These are phyloP conservation scores for Malus hybrid DNA, from an alignment of 331 rosid genomes.

Conservation along the genomic window DNA sequence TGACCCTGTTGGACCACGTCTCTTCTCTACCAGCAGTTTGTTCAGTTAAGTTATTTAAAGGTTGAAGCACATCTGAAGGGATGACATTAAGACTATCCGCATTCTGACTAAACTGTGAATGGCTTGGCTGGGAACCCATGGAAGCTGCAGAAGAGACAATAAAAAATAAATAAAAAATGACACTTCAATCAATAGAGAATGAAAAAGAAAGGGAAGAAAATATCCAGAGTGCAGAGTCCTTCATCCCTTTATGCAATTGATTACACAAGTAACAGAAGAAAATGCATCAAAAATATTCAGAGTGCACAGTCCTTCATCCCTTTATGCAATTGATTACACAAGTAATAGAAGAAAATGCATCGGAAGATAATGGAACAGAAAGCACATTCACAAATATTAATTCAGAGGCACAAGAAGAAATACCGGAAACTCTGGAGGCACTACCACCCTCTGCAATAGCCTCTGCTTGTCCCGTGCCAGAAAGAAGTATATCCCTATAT, in stretches of 20 bases:
- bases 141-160: constrained; percentile 46
- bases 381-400: constrained; percentile 4
- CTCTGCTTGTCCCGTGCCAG: constrained; percentile 41
- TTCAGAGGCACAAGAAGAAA: constrained; percentile 10
- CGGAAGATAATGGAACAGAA: not conserved
- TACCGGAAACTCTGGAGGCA: constrained; percentile 50
- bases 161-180: not conserved
- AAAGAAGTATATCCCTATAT: constrained; percentile 53
- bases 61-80: constrained; percentile 49
- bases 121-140: constrained; percentile 65
- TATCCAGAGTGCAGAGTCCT: constrained; percentile 6
- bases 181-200: not conserved
- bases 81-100: constrained; percentile 41
- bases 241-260: constrained; percentile 11
- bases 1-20: constrained; percentile 76
- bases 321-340: constrained; percentile 7
- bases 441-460: constrained; percentile 45
- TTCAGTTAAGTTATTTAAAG: constrained; percentile 46
- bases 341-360: constrained; percentile 1
- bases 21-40: constrained; percentile 62
- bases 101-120: constrained; percentile 61
- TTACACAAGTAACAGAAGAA: not conserved
- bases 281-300: not conserved
- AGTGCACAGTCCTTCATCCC: constrained; percentile 12
- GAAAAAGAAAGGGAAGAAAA: constrained; percentile 5